Evolutionary conservation across 169 alveolate species (phyloP), one percentile per base, ranked within the genome.

Genomic region (Miamiensis avidus): DNA sequence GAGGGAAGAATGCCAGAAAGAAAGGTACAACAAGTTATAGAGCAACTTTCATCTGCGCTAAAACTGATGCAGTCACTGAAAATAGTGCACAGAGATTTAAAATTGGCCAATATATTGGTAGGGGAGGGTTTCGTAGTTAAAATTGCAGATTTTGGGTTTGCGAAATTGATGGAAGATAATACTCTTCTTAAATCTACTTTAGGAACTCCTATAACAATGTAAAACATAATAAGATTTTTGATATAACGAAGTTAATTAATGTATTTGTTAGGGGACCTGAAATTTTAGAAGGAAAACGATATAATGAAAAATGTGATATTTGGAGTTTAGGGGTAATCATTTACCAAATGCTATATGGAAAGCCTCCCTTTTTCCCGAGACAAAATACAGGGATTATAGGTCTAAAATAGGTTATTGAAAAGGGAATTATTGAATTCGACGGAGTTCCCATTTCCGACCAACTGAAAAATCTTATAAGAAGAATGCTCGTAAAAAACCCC

Each of bases 271-370:
- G 84, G 84, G 86, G 87, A 28, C 90, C 90, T 27, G 90, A 86
- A 75, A 76, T 86, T 69, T 30, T 86, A 25, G 29, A 81, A 74
- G 84, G 90, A 75, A 76, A 86, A 34, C 20, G 81, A 65, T 86
- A 86, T 65, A 86, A 86, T 81, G 90, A 86, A 28, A 86, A 86
- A 75, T 86, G 90, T 75, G 90, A 86, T 81, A 81, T 86, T 27
- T 86, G 90, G 90, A 81, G 87, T n/a, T 74, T 86, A 20, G 90
- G 90, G 26, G 90, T 86, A 25, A 86, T 86, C 34, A 86, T 86
- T 4, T 86, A 86, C 75, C 65, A 86, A 75, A 74, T 86, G 84
- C 25, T 86, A 4, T 86, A 33, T 75, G 90, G 90, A 30, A 86
- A 76, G 75, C 73, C 83, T 73, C 90, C 90, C 25, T 86, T 81